Percentiles rank a stretch among this genome's conserved stretches.
Evolutionary conservation across 495 filamentous ascomycete species (phyloP).

Genomic region (Chaetomium tenue): DNA sequence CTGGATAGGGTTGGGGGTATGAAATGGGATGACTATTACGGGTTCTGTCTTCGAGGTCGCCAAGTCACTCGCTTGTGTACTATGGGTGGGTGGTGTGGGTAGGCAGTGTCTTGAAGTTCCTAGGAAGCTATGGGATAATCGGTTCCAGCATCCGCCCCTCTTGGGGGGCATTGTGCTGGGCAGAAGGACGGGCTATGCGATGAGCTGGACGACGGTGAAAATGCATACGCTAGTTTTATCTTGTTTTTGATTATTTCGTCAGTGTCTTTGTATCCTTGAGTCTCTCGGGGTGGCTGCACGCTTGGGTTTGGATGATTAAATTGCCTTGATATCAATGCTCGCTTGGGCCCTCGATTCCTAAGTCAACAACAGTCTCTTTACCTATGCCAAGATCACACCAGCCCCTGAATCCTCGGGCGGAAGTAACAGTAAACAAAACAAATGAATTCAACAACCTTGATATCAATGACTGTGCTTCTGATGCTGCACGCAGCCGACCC

Average conservation of each 20-base stretch:
- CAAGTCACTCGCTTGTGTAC: slow-evolving; percentile 1
- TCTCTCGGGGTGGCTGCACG: too few species aligned
- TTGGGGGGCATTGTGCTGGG: neutral
- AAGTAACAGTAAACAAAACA: slow-evolving; percentile 3
- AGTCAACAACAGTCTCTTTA: neutral
- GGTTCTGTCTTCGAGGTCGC: neutral
- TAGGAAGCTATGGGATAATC: neutral
- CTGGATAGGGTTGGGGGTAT: neutral
- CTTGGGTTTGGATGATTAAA: too few species aligned
- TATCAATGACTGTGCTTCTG: slow-evolving; percentile 2
- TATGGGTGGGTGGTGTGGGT: neutral
- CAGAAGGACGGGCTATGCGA: neutral
- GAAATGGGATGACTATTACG: slow-evolving; percentile 8
- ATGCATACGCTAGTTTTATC: neutral
- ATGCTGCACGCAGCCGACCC: neutral
- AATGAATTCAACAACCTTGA: slow-evolving; percentile 3
- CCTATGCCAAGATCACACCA: neutral
- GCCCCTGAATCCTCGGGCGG: neutral
- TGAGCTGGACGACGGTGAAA: neutral
- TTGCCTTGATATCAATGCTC: too few species aligned
- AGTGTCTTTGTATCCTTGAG: too few species aligned
- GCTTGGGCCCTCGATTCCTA: too few species aligned
- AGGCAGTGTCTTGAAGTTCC: neutral
- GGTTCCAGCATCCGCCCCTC: neutral
- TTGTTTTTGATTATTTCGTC: neutral